These are phyloP conservation scores for Pichia inconspicua DNA, from an alignment of 1,139 yeast species.

Conservation along the genomic window DNA sequence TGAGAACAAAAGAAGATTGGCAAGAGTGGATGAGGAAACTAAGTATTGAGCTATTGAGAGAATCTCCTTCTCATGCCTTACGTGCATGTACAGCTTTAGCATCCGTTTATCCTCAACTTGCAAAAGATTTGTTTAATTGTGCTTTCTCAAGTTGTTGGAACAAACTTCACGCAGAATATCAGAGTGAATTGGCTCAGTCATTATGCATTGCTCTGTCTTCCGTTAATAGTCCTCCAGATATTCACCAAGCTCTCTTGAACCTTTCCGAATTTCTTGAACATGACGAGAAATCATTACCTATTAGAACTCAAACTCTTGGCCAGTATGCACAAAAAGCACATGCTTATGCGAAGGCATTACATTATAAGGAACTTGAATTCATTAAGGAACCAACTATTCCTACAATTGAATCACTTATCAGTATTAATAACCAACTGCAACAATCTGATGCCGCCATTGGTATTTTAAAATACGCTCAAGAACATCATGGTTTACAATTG, in stretches of 20 bases:
- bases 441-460: constrained; percentile 99
- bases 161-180: constrained; percentile 84
- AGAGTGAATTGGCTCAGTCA: constrained; percentile 81
- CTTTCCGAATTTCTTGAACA: constrained; percentile 97
- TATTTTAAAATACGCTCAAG: constrained; percentile 88
- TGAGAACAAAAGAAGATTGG: constrained; percentile 94
- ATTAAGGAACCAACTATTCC: constrained; percentile 90
- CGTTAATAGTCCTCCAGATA: constrained; percentile 92
- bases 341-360: constrained; percentile 95
- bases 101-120: constrained; percentile 78
- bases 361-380: constrained; percentile 90
- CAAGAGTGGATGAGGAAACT: constrained; percentile 91
- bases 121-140: constrained; percentile 86
- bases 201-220: constrained; percentile 83
- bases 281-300: constrained; percentile 89
- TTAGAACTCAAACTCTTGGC: constrained; percentile 81
- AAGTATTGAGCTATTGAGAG: constrained; percentile 78
- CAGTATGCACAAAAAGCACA: constrained; percentile 93
- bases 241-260: constrained; percentile 79
- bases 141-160: constrained; percentile 97
- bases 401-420: constrained; percentile 84
- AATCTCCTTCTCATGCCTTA: constrained; percentile 90
- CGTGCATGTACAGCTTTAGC: constrained; percentile 92
- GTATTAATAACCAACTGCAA: constrained; percentile 88
- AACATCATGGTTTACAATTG: constrained; percentile 83